Evolutionary conservation across 1,284 basidiomycete species (phyloP).

Genomic region (Irpex rosettiformis): DNA sequence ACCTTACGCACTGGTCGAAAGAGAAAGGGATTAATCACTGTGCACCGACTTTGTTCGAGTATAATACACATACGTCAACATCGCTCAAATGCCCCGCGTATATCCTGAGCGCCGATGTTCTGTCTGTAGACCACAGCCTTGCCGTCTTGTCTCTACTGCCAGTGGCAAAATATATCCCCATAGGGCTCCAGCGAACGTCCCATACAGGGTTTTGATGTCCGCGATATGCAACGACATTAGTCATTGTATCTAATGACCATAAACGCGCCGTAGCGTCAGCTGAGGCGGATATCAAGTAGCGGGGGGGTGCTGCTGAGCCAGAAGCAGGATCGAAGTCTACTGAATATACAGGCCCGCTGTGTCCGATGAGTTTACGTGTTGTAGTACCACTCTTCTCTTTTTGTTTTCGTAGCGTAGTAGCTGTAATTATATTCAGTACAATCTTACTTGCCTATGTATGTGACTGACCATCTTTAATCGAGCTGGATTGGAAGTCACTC

Average conservation of each 20-base stretch:
- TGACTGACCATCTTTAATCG: constrained; percentile 66
- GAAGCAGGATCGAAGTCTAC: constrained; percentile 90
- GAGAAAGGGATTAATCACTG: neutral
- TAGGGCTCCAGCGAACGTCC: constrained; percentile 98
- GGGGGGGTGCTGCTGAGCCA: constrained; percentile 84
- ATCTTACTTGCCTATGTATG: constrained; percentile 5
- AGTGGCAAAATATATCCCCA: constrained; percentile 98
- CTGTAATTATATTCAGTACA: constrained; percentile 33
- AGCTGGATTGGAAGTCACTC: constrained; percentile 69
- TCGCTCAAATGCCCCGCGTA: constrained; percentile 91
- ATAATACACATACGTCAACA: neutral
- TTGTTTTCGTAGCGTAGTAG: constrained; percentile 57
- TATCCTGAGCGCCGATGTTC: constrained; percentile 83
- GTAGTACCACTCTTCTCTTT: constrained; percentile 77
- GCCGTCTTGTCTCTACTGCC: constrained; percentile 94
- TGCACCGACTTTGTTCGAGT: too few species aligned
- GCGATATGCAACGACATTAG: constrained; percentile 90
- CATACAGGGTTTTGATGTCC: constrained; percentile 98
- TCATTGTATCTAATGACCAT: constrained; percentile 96
- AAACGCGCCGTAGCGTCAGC: constrained; percentile 90
- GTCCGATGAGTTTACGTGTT: constrained; percentile 92
- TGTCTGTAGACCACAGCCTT: constrained; percentile 93
- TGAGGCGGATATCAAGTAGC: constrained; percentile 89
- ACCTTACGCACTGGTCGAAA: constrained; percentile 78
- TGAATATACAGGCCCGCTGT: constrained; percentile 95